phyloP scores from a whole-genome alignment of 108 stramenopile genomes.

The Nitzschia sp. region DNA sequence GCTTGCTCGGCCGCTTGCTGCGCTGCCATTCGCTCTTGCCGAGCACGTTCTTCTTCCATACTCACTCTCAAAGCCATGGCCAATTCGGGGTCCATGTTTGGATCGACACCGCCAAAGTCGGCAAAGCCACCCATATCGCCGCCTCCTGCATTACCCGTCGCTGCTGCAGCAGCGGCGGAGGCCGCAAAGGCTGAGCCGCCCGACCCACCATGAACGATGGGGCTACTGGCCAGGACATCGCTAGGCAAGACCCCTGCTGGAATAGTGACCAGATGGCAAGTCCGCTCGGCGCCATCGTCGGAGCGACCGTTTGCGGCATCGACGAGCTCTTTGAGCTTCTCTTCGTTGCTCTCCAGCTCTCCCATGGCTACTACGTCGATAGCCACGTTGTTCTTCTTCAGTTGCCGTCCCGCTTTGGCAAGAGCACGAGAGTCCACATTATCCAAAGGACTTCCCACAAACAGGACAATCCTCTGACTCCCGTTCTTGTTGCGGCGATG shows the following conservation, averaged over 20 bases:
- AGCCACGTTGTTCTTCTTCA: slow-evolving; percentile 96
- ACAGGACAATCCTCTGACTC: slow-evolving; percentile 91
- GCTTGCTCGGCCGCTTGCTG: slow-evolving; percentile 20
- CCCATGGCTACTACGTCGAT: slow-evolving; percentile 96
- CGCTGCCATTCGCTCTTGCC: slow-evolving; percentile 69
- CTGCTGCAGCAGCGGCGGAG: slow-evolving; percentile 44
- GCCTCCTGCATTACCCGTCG: slow-evolving; percentile 44
- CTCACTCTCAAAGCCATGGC: slow-evolving; percentile 97
- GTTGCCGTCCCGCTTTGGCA: slow-evolving; percentile 80
- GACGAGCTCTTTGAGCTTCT: slow-evolving; percentile 86
- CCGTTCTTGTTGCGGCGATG: slow-evolving; percentile 99
- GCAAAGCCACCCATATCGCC: slow-evolving; percentile 82
- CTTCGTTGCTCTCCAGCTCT: slow-evolving; percentile 87
- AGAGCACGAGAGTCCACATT: slow-evolving; percentile 49
- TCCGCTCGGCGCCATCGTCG: slow-evolving; percentile 68
- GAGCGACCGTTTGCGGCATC: slow-evolving; percentile 90
- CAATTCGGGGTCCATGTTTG: slow-evolving; percentile 97
- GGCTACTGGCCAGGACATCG: slow-evolving; percentile 88
- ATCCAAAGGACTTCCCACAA: slow-evolving; percentile 86
- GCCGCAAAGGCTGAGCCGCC: slow-evolving; percentile 49
- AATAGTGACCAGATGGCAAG: slow-evolving; percentile 93
- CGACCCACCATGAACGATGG: slow-evolving; percentile 81
- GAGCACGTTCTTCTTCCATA: slow-evolving; percentile 97
- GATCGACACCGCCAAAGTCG: slow-evolving; percentile 94
- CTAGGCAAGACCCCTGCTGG: slow-evolving; percentile 93